Base-by-base conservation (phyloP, 2,329 filamentous ascomycete genomes). In the Penicillium polonicum region DNA sequence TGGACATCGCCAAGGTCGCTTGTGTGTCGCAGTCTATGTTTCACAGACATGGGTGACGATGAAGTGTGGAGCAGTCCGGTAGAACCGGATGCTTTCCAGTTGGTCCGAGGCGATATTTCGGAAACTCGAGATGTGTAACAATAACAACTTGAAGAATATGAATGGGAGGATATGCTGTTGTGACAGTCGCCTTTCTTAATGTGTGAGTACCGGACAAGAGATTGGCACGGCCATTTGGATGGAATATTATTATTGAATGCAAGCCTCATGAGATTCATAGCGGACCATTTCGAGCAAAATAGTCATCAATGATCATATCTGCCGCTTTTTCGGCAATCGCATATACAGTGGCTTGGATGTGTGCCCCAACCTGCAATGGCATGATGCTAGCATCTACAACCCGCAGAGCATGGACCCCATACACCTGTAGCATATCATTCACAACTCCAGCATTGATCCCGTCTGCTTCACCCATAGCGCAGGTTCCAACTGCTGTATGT, bases 401-500 rank as follows among this genome's bases (percentile, higher is more conserved):
- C 17, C 76, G 63, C 35, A 78, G 55, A 8, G 68, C 68, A 44
- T 65, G 62, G 5, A 74, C 71, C 0, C 76, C 76, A 33, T 76
- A 71, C 0, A 78, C 74, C 23, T 62, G 65, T 39, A 77, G 59
- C 35, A 68, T 66, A 8, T 63, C 65, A 60, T 78, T 74, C 5
- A 78, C 73, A 1, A 74, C 73, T 29, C 76, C 72, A 9, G 52
- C 60, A 6, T 66, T 59, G 7, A 33, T 35, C 0, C 66, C 68
- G 1, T 57, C 39, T 2, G 21, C 45, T 1, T 69, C 72, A 12
- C 78, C 78, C 76, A 80, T 76, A 0, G 78, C 73, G 48, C 75
- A 78, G 0, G 76, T 79, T 1, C 77, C 78, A 13, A 65, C 49
- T 2, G 63, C 62, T 64, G 12, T 21, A 31, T 31, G 19, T 4